A percentile compares a stretch with the other conserved stretches of the same genome.
phyloP scores from a whole-genome alignment of 2,329 filamentous ascomycete species.

The Diaporthe eres region DNA sequence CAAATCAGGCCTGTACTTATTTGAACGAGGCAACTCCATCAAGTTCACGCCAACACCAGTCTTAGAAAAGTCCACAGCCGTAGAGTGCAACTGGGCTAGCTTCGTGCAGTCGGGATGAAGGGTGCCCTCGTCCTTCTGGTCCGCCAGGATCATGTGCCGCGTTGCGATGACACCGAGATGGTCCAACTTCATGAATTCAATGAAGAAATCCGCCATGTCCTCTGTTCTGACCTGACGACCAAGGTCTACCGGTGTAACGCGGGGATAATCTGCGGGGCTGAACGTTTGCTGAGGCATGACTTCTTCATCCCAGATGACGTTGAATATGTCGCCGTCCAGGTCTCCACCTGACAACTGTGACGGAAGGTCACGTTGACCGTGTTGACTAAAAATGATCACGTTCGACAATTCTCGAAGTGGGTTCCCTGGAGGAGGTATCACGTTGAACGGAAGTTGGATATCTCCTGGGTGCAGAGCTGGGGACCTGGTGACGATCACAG shows the following conservation, averaged over 20 bases:
- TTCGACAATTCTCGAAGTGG: constrained; percentile 76
- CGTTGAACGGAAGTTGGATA: constrained; percentile 75
- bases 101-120: constrained; percentile 62
- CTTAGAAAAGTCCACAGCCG: constrained; percentile 82
- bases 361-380: constrained; percentile 80
- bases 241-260: constrained; percentile 70
- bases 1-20: constrained; percentile 67
- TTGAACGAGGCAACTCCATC: constrained; percentile 56
- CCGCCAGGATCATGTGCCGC: constrained; percentile 75
- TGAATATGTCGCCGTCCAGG: constrained; percentile 86
- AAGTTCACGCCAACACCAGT: constrained; percentile 74
- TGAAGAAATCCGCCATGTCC: constrained; percentile 86
- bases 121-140: constrained; percentile 68
- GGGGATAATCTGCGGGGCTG: constrained; percentile 79
- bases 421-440: constrained; percentile 71
- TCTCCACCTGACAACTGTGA: constrained; percentile 86
- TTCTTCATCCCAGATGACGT: constrained; percentile 79
- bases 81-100: constrained; percentile 77
- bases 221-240: constrained; percentile 68
- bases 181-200: constrained; percentile 81
- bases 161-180: constrained; percentile 76
- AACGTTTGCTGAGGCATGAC: constrained; percentile 61
- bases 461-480: constrained; percentile 88
- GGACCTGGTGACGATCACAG: constrained; percentile 79
- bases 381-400: constrained; percentile 83